Conservation (phyloP, 2,329 filamentous ascomycete species). For the Colletotrichum gloeosporioides region DNA sequence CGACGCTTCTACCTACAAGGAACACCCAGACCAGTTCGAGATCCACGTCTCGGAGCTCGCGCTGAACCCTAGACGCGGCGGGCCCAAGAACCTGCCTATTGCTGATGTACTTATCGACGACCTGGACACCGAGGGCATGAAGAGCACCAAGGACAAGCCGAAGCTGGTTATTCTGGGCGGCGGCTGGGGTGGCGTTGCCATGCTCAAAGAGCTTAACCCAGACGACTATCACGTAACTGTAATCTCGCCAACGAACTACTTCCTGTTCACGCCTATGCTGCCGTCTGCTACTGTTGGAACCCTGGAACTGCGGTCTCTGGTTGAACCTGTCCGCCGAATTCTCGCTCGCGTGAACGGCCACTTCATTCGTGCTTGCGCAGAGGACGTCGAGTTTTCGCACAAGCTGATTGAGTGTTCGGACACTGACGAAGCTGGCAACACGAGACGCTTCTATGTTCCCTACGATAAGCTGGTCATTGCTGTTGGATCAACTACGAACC, state of each 20-base stretch:
- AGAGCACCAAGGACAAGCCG: slow-evolving; percentile 82
- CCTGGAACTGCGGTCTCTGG: slow-evolving; percentile 85
- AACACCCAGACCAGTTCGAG: slow-evolving; percentile 69
- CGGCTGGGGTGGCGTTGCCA: slow-evolving; percentile 92
- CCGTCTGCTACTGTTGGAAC: slow-evolving; percentile 97
- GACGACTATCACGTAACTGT: slow-evolving; percentile 97
- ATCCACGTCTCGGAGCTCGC: slow-evolving; percentile 86
- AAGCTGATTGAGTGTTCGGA: slow-evolving; percentile 90
- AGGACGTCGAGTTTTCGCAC: slow-evolving; percentile 89
- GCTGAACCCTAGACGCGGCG: slow-evolving; percentile 79
- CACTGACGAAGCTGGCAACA: slow-evolving; percentile 71
- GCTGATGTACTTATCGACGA: slow-evolving; percentile 89
- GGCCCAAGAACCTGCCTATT: slow-evolving; percentile 94
- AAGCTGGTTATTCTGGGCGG: slow-evolving; percentile 91
- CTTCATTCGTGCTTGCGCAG: slow-evolving; percentile 85
- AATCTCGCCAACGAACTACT: slow-evolving; percentile 94
- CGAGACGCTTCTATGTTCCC: slow-evolving; percentile 86
- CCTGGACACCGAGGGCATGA: slow-evolving; percentile 76
- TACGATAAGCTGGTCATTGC: slow-evolving; percentile 96
- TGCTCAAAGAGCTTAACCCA: slow-evolving; percentile 88
- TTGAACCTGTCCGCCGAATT: slow-evolving; percentile 91
- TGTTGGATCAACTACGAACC: slow-evolving; percentile 91
- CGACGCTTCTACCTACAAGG: slow-evolving; percentile 89
- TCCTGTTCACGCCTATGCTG: slow-evolving; percentile 97
- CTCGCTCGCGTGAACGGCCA: slow-evolving; percentile 80